phyloP scores from a whole-genome alignment of 1,284 basidiomycete species.

The Pascua sp. region DNA sequence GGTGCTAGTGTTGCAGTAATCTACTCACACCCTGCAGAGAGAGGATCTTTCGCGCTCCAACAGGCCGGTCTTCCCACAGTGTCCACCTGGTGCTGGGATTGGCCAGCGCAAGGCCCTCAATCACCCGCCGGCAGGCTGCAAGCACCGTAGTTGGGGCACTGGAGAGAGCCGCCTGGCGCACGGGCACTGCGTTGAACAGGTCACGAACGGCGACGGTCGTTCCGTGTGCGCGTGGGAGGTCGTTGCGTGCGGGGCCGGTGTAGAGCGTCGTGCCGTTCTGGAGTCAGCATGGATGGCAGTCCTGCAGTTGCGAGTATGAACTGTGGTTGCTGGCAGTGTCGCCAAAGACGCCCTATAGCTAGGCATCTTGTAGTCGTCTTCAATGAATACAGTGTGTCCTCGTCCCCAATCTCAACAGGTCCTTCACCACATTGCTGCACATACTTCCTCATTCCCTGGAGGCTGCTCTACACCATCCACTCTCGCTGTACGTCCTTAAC shows the following conservation, averaged over 20 bases:
- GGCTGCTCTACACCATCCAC: too few relatives aligned
- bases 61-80: constrained; percentile 56
- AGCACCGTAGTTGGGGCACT: constrained; percentile 56
- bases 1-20: background rate
- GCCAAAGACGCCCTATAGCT: too few relatives aligned
- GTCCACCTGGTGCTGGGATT: constrained; percentile 67
- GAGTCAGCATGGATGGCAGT: background rate
- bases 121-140: constrained; percentile 63
- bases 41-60: constrained; percentile 25
- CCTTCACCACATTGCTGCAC: too few relatives aligned
- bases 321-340: too few relatives aligned
- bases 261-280: constrained; percentile 18
- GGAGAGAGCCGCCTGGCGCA: constrained; percentile 31
- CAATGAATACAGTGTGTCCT: too few relatives aligned
- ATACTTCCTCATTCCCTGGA: too few relatives aligned
- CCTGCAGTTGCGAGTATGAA: background rate
- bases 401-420: too few relatives aligned
- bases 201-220: constrained; percentile 78
- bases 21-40: constrained; percentile 54
- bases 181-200: constrained; percentile 72
- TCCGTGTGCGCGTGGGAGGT: constrained; percentile 63
- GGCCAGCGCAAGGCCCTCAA: constrained; percentile 68
- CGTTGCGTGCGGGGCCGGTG: constrained; percentile 49
- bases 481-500: too few relatives aligned
- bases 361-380: too few relatives aligned